A percentile compares a stretch with the other conserved stretches of the same genome.
These are phyloP conservation scores for Myxozyma udenii DNA, from an alignment of 805 yeast species.

Conservation along the genomic window DNA sequence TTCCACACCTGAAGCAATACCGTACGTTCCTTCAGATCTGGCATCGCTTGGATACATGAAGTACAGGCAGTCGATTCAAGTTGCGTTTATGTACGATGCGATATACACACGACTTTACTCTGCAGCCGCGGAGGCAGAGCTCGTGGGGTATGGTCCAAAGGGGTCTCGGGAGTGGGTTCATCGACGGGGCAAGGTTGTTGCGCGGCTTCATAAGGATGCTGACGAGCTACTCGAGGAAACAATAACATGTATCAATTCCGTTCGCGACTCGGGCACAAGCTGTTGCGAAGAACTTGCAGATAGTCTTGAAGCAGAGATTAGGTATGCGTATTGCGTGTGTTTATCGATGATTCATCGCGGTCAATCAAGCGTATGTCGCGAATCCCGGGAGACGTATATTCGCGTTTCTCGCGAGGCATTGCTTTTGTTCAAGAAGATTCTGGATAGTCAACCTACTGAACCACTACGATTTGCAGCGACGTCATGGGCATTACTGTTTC, in stretches of 20 bases:
- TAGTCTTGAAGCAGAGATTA: constrained; percentile 10
- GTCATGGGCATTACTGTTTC: constrained; percentile 26
- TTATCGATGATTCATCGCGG: constrained; percentile 24
- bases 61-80: constrained; percentile 19
- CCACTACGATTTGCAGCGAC: constrained; percentile 14
- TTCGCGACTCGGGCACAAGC: constrained; percentile 4
- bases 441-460: constrained; percentile 12
- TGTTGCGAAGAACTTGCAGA: constrained; percentile 7
- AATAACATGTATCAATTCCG: constrained; percentile 14
- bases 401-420: constrained; percentile 23
- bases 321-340: constrained; percentile 19
- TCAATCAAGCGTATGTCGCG: constrained; percentile 12
- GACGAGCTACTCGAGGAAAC: constrained; percentile 6
- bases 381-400: constrained; percentile 17
- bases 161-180: constrained; percentile 12
- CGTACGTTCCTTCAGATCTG: constrained; percentile 5
- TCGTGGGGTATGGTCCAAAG: constrained; percentile 15
- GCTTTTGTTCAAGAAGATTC: constrained; percentile 11
- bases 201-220: constrained; percentile 15
- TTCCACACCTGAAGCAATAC: constrained; percentile 12
- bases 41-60: constrained; percentile 16
- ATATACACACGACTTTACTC: constrained; percentile 22
- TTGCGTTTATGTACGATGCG: constrained; percentile 25
- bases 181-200: constrained; percentile 15
- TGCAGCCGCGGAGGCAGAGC: constrained; percentile 24